Evolutionary conservation across 31 red algal species (phyloP).

Genomic region (Bonnemaisonia californica): DNA sequence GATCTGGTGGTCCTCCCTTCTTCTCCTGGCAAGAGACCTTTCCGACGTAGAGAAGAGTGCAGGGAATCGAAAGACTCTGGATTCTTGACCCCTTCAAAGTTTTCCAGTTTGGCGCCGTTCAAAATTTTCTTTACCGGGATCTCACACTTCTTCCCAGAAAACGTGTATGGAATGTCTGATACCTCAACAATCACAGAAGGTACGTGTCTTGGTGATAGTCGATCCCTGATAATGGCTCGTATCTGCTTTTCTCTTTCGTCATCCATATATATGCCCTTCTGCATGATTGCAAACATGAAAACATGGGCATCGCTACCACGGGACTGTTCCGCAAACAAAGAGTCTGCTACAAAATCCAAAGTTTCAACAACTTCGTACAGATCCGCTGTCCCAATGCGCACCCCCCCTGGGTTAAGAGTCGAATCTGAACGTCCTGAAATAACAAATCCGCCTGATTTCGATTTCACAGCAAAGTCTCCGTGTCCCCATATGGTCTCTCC

Average conservation of each 20-base stretch:
- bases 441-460: constrained; percentile 37
- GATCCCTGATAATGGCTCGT: constrained; percentile 12
- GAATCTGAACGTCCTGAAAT: constrained; percentile 88
- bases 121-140: constrained; percentile 79
- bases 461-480: constrained; percentile 78
- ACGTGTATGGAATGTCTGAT: constrained; percentile 74
- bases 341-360: constrained; percentile 50
- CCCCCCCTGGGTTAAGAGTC: constrained; percentile 87
- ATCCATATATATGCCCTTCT: background rate
- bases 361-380: constrained; percentile 58
- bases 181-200: constrained; percentile 60
- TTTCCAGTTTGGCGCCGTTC: constrained; percentile 18
- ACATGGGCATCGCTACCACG: constrained; percentile 51
- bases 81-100: constrained; percentile 53
- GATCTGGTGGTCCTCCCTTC: background rate
- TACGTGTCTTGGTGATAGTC: constrained; percentile 75
- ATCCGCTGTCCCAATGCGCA: constrained; percentile 86
- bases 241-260: constrained; percentile 33
- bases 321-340: constrained; percentile 51
- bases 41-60: background rate
- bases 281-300: constrained; percentile 65
- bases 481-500: constrained; percentile 72
- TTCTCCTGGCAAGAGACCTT: background rate
- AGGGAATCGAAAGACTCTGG: constrained; percentile 49
- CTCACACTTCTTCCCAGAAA: constrained; percentile 85